These are phyloP conservation scores for Aurantiochytrium sp. DNA, from an alignment of 108 stramenopile genomes.

Conservation along the genomic window DNA sequence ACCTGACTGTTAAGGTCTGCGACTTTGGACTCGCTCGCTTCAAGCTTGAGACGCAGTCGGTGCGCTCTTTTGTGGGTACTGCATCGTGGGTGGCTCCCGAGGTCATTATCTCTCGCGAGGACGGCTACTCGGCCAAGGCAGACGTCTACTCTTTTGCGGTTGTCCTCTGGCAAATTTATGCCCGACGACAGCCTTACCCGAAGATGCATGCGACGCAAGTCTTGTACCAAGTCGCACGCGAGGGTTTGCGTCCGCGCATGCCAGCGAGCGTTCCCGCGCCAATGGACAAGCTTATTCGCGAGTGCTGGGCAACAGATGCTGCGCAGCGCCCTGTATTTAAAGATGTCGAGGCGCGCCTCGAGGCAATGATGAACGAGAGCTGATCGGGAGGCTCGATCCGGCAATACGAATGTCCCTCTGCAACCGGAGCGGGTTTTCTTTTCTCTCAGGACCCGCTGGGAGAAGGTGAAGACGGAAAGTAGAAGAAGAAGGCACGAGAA, in stretches of 20 bases:
- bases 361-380: background rate
- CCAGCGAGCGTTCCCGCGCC: background rate
- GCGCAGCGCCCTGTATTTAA: slow-evolving; percentile 25
- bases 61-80: slow-evolving; percentile 18
- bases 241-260: background rate
- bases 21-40: slow-evolving; percentile 37
- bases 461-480: too few relatives aligned
- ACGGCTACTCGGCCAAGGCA: slow-evolving; percentile 32
- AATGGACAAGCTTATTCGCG: slow-evolving; percentile 16
- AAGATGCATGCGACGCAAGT: background rate
- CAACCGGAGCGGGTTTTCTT: too few relatives aligned
- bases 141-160: slow-evolving; percentile 43
- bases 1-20: slow-evolving; percentile 37
- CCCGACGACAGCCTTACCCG: slow-evolving; percentile 25
- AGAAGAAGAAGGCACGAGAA: too few relatives aligned
- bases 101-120: slow-evolving; percentile 26
- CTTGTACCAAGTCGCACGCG: slow-evolving; percentile 26
- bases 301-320: slow-evolving; percentile 23
- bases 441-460: too few relatives aligned
- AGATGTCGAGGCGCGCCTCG: slow-evolving; percentile 13
- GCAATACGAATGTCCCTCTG: too few relatives aligned
- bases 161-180: slow-evolving; percentile 40
- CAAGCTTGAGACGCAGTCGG: background rate
- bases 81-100: slow-evolving; percentile 40
- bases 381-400: too few relatives aligned